Percentiles rank a stretch among this genome's conserved stretches.
Conservation (phyloP, 2,329 filamentous ascomycete genomes). For the Cercospora beticola region DNA sequence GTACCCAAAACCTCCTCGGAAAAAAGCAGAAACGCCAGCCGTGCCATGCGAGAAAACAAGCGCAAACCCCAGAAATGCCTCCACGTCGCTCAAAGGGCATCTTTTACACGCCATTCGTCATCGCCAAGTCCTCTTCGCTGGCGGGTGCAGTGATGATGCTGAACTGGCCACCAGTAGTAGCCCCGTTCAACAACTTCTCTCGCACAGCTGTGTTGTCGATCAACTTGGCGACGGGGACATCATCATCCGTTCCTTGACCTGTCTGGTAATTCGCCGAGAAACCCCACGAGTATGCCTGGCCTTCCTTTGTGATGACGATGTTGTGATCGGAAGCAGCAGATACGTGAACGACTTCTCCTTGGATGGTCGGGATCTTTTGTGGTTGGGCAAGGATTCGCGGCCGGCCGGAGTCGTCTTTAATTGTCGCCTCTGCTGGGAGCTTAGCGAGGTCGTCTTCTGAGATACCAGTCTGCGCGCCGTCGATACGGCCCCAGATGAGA, state of each 20-base stretch:
- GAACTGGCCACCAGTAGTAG: constrained; percentile 87
- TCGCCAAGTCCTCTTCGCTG: constrained; percentile 11
- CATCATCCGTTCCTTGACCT: constrained; percentile 73
- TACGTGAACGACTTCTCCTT: constrained; percentile 43
- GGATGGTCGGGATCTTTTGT: constrained; percentile 55
- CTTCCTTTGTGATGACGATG: constrained; percentile 67
- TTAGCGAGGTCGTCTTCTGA: constrained; percentile 49
- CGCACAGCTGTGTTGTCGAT: constrained; percentile 83
- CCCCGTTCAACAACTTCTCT: constrained; percentile 70
- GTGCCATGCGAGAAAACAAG: not conserved
- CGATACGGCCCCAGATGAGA: constrained; percentile 61
- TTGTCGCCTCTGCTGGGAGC: constrained; percentile 58
- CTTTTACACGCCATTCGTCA: constrained; percentile 19
- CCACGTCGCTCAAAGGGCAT: not conserved
- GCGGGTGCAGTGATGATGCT: constrained; percentile 50
- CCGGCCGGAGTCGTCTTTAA: constrained; percentile 60
- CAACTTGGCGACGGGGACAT: constrained; percentile 71
- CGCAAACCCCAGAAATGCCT: not conserved
- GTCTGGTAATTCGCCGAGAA: constrained; percentile 81
- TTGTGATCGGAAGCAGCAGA: constrained; percentile 68
- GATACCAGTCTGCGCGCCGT: constrained; percentile 57
- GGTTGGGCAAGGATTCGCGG: constrained; percentile 73
- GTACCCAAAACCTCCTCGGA: not conserved
- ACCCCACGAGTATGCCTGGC: constrained; percentile 75
- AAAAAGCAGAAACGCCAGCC: not conserved